Conservation (phyloP, 495 filamentous ascomycete species). For the Penicillium salamii region DNA sequence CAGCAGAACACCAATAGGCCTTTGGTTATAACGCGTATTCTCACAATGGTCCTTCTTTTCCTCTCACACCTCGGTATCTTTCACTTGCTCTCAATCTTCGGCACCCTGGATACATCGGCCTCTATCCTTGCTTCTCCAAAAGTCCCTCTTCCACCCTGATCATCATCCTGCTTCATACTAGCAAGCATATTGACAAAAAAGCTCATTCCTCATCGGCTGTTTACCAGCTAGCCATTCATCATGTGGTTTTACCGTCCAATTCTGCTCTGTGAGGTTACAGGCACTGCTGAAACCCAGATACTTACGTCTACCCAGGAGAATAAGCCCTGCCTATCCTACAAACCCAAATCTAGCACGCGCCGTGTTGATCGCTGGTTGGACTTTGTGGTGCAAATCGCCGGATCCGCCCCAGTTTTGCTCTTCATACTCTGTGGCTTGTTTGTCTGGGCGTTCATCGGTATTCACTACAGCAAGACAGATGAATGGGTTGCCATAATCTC, state of each 20-base stretch:
- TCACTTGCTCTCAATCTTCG: too few relatives aligned
- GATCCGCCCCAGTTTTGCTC: conserved; percentile 26
- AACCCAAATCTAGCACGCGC: conserved; percentile 12
- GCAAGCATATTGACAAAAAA: too few relatives aligned
- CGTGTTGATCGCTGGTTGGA: conserved; percentile 35
- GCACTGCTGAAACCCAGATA: conserved; percentile 21
- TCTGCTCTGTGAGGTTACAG: conserved; percentile 15
- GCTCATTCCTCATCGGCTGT: too few relatives aligned
- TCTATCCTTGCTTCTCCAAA: too few relatives aligned
- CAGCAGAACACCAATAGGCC: too few relatives aligned
- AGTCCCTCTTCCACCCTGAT: too few relatives aligned
- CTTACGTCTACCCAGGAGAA: conserved; percentile 1
- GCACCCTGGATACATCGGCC: too few relatives aligned
- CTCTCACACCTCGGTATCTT: too few relatives aligned
- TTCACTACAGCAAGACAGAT: conserved; percentile 24
- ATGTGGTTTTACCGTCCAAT: conserved; percentile 13
- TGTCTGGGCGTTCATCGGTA: conserved; percentile 28
- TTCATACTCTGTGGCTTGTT: conserved; percentile 24
- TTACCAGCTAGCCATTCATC: too few relatives aligned
- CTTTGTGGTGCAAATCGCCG: conserved; percentile 21
- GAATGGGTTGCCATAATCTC: conserved; percentile 37
- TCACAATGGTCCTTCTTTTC: too few relatives aligned
- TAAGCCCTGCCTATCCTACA: conserved; percentile 17
- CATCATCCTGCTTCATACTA: too few relatives aligned
- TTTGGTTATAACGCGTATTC: too few relatives aligned